Evolutionary conservation across 768 basidiomycete genomes (phyloP).

Genomic region (Suillus bovinus): DNA sequence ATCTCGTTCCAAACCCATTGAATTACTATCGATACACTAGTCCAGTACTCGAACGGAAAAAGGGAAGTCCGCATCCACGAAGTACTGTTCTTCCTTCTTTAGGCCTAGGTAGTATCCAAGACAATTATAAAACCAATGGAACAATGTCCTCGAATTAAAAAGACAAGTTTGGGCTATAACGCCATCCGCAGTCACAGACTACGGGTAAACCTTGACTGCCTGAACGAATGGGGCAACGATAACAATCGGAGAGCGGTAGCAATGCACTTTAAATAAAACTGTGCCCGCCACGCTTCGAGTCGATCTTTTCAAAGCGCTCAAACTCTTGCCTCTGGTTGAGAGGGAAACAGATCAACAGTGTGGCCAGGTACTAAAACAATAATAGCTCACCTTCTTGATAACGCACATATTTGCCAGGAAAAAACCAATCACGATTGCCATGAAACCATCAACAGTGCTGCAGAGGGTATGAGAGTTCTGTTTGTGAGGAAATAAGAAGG

Average conservation of each 20-base stretch:
- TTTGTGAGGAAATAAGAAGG: background rate
- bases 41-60: too few species aligned
- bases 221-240: background rate
- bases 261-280: constrained; percentile 72
- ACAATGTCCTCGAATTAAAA: background rate
- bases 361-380: background rate
- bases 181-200: constrained; percentile 1
- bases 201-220: background rate
- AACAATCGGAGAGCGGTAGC: background rate
- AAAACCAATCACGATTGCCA: constrained; percentile 73
- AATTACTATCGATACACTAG: too few species aligned
- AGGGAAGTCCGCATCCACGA: background rate
- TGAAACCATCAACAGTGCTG: constrained; percentile 78
- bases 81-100: background rate
- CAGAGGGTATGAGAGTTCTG: background rate
- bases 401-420: constrained; percentile 83
- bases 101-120: background rate
- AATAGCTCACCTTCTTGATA: constrained; percentile 66
- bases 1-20: too few species aligned
- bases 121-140: background rate
- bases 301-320: constrained; percentile 87
- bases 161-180: background rate
- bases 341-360: constrained; percentile 11
- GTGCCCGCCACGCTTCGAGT: constrained; percentile 82
- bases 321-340: constrained; percentile 65